These are phyloP conservation scores for Scedosporium aurantiacum DNA, from an alignment of 2,329 filamentous ascomycete species.

Conservation along the genomic window DNA sequence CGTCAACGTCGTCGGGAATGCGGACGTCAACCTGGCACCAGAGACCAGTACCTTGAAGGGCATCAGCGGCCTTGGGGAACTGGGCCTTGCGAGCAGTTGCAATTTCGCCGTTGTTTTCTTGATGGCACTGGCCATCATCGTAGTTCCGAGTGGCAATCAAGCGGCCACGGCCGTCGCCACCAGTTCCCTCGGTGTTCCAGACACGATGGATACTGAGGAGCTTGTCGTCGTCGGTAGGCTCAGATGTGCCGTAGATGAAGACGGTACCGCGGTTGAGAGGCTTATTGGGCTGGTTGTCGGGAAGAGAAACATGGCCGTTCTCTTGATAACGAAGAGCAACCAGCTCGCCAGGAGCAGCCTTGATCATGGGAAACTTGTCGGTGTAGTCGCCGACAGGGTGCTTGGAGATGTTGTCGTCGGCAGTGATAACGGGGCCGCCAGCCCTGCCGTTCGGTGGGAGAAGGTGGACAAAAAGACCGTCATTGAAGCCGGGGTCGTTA, in stretches of 20 bases:
- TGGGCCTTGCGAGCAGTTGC: constrained; percentile 46
- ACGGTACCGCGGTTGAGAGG: constrained; percentile 58
- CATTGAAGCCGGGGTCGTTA: constrained; percentile 41
- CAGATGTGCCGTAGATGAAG: constrained; percentile 60
- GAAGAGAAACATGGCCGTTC: constrained; percentile 63
- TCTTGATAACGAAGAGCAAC: constrained; percentile 60
- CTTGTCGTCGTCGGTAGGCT: constrained; percentile 40
- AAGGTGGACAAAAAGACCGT: constrained; percentile 49
- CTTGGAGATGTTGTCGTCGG: constrained; percentile 45
- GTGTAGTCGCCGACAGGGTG: constrained; percentile 52
- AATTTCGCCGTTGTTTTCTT: constrained; percentile 53
- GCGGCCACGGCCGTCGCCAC: constrained; percentile 66
- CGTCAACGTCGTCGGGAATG: constrained; percentile 55
- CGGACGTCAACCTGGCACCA: constrained; percentile 75
- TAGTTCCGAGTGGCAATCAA: constrained; percentile 71
- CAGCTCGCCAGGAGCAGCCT: constrained; percentile 47
- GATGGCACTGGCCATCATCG: constrained; percentile 85
- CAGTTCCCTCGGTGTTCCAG: constrained; percentile 73
- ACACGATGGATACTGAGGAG: constrained; percentile 56
- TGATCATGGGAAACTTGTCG: constrained; percentile 49
- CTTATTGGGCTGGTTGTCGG: constrained; percentile 44
- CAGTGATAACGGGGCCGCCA: constrained; percentile 34
- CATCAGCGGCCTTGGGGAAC: constrained; percentile 38
- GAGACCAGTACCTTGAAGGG: constrained; percentile 46
- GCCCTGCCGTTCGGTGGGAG: constrained; percentile 43